Conservation (phyloP, 306 rosid genomes). For the Corylus avellana region DNA sequence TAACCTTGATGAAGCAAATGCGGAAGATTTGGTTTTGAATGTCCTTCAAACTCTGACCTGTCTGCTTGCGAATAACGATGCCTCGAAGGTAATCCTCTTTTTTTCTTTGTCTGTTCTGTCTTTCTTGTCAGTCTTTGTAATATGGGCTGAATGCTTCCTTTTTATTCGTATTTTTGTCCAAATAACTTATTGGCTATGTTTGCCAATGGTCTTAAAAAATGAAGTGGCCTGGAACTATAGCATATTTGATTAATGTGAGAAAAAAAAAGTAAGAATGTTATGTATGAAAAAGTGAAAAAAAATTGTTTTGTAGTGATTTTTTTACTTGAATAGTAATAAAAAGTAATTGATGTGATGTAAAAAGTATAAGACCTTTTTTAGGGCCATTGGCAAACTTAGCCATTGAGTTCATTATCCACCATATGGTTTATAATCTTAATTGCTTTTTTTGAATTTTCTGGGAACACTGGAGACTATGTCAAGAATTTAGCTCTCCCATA, state of each 20-base stretch:
- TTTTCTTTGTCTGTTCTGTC: not conserved
- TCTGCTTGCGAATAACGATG: slow-evolving; percentile 81
- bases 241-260: too few species aligned
- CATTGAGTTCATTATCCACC: not conserved
- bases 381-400: too few species aligned
- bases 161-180: not conserved
- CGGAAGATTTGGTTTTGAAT: slow-evolving; percentile 79
- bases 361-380: too few species aligned
- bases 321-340: too few species aligned
- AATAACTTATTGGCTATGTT: not conserved
- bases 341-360: too few species aligned
- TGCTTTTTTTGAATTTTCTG: not conserved
- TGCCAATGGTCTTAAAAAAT: too few species aligned
- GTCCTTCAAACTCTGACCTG: slow-evolving; percentile 89
- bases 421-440: not conserved
- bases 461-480: not conserved
- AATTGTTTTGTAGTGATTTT: too few species aligned
- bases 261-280: too few species aligned
- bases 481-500: not conserved
- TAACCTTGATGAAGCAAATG: slow-evolving; percentile 57
- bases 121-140: not conserved
- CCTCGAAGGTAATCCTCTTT: slow-evolving; percentile 69
- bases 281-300: too few species aligned
- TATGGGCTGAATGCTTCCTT: not conserved
- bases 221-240: too few species aligned